A percentile compares a stretch with the other conserved stretches of the same genome.
phyloP scores from a whole-genome alignment of 106 monocot genomes.

The Chionographis japonica region DNA sequence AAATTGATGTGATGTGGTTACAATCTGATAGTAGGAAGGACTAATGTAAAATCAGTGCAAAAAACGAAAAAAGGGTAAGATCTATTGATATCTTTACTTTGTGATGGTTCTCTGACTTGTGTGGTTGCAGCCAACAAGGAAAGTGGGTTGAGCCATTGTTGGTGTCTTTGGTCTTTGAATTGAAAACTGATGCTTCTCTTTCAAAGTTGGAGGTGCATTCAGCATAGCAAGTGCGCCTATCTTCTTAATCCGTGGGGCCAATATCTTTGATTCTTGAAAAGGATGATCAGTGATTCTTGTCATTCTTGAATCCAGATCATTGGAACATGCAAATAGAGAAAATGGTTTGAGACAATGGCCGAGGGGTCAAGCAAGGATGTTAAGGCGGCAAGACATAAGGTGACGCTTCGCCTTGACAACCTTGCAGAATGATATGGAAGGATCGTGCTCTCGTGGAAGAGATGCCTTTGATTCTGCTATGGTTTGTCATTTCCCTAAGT shows the following conservation, averaged over 20 bases:
- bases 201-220: constrained; percentile 73
- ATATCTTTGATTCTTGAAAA: constrained; percentile 35
- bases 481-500: too few relatives aligned
- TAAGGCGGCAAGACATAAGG: too few relatives aligned
- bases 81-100: constrained; percentile 28
- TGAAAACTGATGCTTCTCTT: constrained; percentile 50
- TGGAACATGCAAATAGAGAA: constrained; percentile 6
- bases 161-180: constrained; percentile 10
- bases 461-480: too few relatives aligned
- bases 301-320: constrained; percentile 34
- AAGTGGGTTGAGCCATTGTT: constrained; percentile 24
- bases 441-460: too few relatives aligned
- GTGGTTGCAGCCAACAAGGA: constrained; percentile 62
- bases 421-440: too few relatives aligned
- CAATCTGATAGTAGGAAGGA: background rate
- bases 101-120: constrained; percentile 30
- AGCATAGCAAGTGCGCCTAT: constrained; percentile 50
- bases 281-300: constrained; percentile 28
- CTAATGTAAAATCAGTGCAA: background rate
- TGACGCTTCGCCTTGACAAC: too few relatives aligned
- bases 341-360: too few relatives aligned
- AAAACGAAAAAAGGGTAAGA: background rate
- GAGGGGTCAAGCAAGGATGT: too few relatives aligned
- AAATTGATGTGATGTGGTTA: background rate
- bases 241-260: constrained; percentile 37